A percentile compares a stretch with the other conserved stretches of the same genome.
These are phyloP conservation scores for Phytophthora sp. DNA, from an alignment of 352 stramenopile species.

Conservation along the genomic window DNA sequence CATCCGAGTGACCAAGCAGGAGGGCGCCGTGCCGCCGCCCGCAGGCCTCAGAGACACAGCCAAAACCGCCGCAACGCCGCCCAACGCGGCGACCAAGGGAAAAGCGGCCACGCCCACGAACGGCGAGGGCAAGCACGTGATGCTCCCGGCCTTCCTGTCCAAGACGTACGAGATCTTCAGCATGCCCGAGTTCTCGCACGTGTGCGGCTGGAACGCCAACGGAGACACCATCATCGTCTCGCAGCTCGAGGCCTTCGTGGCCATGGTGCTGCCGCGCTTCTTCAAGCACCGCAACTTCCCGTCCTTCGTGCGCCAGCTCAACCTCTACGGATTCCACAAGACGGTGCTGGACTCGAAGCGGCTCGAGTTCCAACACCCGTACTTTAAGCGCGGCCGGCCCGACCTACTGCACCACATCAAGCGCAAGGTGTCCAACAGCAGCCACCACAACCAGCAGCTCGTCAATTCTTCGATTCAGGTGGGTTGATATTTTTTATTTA, in stretches of 20 bases:
- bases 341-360: slow-evolving; percentile 92
- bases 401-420: slow-evolving; percentile 91
- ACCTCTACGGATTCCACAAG: slow-evolving; percentile 95
- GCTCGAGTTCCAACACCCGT: slow-evolving; percentile 93
- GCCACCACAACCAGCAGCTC: slow-evolving; percentile 52
- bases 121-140: slow-evolving; percentile 76
- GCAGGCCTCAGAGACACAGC: slow-evolving; percentile 1
- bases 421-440: slow-evolving; percentile 81
- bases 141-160: slow-evolving; percentile 90
- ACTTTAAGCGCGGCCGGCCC: slow-evolving; percentile 89
- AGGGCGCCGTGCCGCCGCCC: slow-evolving; percentile 7
- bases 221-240: slow-evolving; percentile 94
- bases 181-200: slow-evolving; percentile 75
- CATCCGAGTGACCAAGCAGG: slow-evolving; percentile 49
- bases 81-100: slow-evolving; percentile 1
- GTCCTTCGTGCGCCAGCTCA: slow-evolving; percentile 94
- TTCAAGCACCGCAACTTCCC: slow-evolving; percentile 95
- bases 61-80: background rate
- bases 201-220: slow-evolving; percentile 91
- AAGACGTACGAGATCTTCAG: slow-evolving; percentile 96
- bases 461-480: slow-evolving; percentile 68
- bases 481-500: too few species aligned
- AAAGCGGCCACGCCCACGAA: slow-evolving; percentile 17
- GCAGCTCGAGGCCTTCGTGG: slow-evolving; percentile 82
- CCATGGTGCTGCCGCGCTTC: slow-evolving; percentile 87